phyloP scores from a whole-genome alignment of 495 filamentous ascomycete species.

The Podospora pseudopauciseta region DNA sequence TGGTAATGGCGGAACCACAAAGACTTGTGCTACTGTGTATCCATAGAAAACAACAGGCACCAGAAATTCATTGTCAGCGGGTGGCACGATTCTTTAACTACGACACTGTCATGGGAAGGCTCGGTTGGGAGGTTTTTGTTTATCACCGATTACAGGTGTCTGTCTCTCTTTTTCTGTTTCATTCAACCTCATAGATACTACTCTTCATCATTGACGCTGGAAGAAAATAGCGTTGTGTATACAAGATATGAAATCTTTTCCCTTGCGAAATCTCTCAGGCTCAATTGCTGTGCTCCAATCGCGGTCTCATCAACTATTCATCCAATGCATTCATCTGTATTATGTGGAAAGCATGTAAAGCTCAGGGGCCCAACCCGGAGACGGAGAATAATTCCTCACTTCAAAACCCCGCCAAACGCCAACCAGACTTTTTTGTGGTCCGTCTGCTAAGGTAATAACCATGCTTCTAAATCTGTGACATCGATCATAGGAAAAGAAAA shows the following conservation, averaged over 20 bases:
- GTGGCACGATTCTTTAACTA: neutral
- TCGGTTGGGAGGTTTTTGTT: neutral
- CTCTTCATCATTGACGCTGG: neutral
- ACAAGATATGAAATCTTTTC: neutral
- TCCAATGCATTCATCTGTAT: too few species aligned
- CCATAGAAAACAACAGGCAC: constrained; percentile 7
- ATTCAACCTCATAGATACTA: neutral
- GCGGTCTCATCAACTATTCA: too few species aligned
- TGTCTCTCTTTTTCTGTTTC: neutral
- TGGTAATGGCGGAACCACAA: neutral
- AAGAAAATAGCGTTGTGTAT: neutral
- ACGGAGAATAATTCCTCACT: neutral
- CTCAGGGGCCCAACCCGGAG: neutral
- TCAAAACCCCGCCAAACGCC: neutral
- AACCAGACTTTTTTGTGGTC: too few species aligned
- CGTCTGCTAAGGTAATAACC: neutral
- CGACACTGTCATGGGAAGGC: neutral
- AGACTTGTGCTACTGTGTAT: neutral
- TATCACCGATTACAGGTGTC: neutral
- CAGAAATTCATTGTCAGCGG: neutral
- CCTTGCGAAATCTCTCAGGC: too few species aligned
- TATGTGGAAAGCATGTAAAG: neutral
- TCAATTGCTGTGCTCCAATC: too few species aligned
- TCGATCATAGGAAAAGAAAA: too few species aligned
- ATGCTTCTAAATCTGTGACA: too few species aligned